Percentiles rank a stretch among this genome's conserved stretches.
Conservation (phyloP, 1,139 yeast genomes). For the Fermentozyma sake region DNA sequence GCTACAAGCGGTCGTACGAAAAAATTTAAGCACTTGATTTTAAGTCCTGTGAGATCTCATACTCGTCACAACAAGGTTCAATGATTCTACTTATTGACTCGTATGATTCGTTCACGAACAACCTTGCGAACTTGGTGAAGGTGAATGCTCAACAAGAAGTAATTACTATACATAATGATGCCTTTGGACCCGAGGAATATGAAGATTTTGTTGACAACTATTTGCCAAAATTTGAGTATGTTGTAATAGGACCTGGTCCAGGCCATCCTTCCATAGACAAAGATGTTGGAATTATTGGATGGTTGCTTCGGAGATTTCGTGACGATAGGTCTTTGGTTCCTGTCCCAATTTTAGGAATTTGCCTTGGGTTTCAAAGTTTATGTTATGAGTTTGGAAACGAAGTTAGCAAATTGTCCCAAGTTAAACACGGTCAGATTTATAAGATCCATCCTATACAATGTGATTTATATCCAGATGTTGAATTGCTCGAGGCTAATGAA, state of each 20-base stretch:
- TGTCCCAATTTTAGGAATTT: conserved; percentile 83
- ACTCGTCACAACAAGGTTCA: too few relatives aligned
- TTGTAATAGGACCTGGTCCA: conserved; percentile 96
- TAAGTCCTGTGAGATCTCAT: too few relatives aligned
- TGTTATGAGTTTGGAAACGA: conserved; percentile 62
- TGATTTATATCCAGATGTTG: conserved; percentile 34
- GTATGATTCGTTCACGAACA: conserved; percentile 90
- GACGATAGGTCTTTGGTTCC: conserved; percentile 8
- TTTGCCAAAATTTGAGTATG: conserved; percentile 57
- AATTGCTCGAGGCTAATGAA: conserved; percentile 4
- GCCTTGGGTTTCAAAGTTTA: conserved; percentile 87
- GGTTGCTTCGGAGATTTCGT: conserved; percentile 34
- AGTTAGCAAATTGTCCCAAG: conserved; percentile 49
- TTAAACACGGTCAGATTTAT: conserved; percentile 86
- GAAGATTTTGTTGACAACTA: conserved; percentile 32
- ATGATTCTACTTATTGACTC: conserved; percentile 81
- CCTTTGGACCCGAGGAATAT: conserved; percentile 37
- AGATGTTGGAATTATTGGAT: conserved; percentile 77
- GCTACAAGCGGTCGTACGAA: too few relatives aligned
- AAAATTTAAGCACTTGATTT: too few relatives aligned
- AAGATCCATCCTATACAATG: conserved; percentile 32
- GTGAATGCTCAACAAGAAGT: conserved; percentile 52
- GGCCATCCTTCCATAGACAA: conserved; percentile 67
- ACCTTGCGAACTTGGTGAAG: conserved; percentile 64
- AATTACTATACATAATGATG: conserved; percentile 71